Percentiles rank a stretch among this genome's conserved stretches.
These are phyloP conservation scores for Myxozyma geophila DNA, from an alignment of 805 yeast species.

Conservation along the genomic window DNA sequence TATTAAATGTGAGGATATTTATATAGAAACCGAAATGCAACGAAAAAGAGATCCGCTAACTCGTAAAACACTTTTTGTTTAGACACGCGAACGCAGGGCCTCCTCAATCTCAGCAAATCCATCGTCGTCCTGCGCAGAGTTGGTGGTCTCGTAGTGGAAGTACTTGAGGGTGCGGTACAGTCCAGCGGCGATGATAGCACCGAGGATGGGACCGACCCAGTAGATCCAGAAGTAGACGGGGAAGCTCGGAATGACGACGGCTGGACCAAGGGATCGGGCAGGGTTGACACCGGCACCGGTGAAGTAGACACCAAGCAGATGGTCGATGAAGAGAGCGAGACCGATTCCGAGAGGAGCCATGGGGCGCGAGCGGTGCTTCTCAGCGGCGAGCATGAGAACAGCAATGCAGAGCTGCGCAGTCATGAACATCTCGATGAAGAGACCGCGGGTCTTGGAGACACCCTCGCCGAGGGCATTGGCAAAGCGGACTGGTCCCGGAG, in stretches of 20 bases:
- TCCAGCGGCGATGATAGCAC: constrained; percentile 66
- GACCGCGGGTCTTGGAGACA: constrained; percentile 71
- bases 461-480: constrained; percentile 76
- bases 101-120: constrained; percentile 23
- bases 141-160: constrained; percentile 68
- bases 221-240: constrained; percentile 89
- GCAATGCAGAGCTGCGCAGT: constrained; percentile 74
- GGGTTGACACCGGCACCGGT: constrained; percentile 94
- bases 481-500: constrained; percentile 77
- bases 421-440: constrained; percentile 81
- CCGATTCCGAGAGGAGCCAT: constrained; percentile 87
- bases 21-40: too few relatives aligned
- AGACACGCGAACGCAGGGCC: constrained; percentile 13
- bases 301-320: constrained; percentile 76
- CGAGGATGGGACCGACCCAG: constrained; percentile 87
- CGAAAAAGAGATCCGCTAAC: too few relatives aligned
- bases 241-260: constrained; percentile 71
- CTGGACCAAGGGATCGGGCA: constrained; percentile 86
- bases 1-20: too few relatives aligned
- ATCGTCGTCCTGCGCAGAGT: constrained; percentile 72
- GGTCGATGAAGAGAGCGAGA: constrained; percentile 77
- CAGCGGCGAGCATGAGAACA: constrained; percentile 82
- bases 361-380: constrained; percentile 73
- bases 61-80: neutral
- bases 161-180: constrained; percentile 69